phyloP scores from a whole-genome alignment of 306 rosid genomes.

The Elaeagnus macrophylla region DNA sequence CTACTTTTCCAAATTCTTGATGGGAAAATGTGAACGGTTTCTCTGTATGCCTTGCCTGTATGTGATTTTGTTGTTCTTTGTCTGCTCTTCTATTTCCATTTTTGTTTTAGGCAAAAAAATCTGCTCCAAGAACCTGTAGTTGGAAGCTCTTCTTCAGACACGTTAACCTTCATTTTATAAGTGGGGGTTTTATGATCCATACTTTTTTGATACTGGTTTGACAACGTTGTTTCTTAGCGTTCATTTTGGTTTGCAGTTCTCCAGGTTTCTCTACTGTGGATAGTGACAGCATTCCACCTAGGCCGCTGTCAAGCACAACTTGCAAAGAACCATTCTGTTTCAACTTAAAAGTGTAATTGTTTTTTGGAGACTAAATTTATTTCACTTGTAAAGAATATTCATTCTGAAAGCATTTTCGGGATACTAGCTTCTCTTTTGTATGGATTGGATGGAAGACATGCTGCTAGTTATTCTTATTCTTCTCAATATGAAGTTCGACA shows the following conservation, averaged over 20 bases:
- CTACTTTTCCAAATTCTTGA: conserved; percentile 50
- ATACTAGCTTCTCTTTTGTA: too few relatives aligned
- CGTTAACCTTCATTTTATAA: neutral
- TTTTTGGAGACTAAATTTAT: neutral
- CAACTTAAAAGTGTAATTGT: conserved; percentile 24
- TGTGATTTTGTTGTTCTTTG: too few relatives aligned
- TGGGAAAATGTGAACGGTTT: conserved; percentile 56
- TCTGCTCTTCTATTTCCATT: too few relatives aligned
- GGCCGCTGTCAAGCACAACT: conserved; percentile 74
- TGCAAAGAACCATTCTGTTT: conserved; percentile 33
- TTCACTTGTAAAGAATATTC: too few relatives aligned
- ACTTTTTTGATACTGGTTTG: neutral
- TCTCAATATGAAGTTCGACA: too few relatives aligned
- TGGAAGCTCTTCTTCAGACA: conserved; percentile 6
- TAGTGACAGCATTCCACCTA: conserved; percentile 59
- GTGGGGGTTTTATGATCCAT: neutral
- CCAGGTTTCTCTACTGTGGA: conserved; percentile 77
- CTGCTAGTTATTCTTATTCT: too few relatives aligned
- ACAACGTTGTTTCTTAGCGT: conserved; percentile 3
- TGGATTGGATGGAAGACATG: too few relatives aligned
- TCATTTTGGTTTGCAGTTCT: conserved; percentile 11
- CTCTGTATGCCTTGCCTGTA: conserved; percentile 79
- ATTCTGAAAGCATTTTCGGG: too few relatives aligned
- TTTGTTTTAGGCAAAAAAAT: conserved; percentile 5
- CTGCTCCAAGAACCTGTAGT: neutral